Percentiles rank a stretch among this genome's conserved stretches.
These are phyloP conservation scores for Petunia secreta DNA, from an alignment of 257 asterid species.

Conservation along the genomic window DNA sequence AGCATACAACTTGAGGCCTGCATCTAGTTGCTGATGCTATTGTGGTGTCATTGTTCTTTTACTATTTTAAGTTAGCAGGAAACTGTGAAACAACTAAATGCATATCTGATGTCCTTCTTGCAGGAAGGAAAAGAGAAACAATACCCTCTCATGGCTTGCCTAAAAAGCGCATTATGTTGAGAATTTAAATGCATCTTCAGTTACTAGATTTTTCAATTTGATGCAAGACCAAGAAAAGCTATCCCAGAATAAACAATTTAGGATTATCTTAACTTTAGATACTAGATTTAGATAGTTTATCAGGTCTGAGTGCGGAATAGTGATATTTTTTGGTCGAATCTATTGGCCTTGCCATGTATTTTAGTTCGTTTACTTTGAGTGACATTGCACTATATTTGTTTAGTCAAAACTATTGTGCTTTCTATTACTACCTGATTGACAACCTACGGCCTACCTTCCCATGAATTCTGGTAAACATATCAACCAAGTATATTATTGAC, in stretches of 20 bases:
- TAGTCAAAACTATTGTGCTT: neutral
- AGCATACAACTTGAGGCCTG: neutral
- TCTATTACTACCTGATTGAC: conserved; percentile 17
- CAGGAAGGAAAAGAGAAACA: conserved; percentile 14
- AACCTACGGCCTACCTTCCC: conserved; percentile 7
- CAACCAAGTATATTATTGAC: too few species aligned
- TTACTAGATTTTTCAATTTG: conserved; percentile 6
- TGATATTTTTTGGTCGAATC: neutral
- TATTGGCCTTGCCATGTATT: neutral
- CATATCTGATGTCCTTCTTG: conserved; percentile 2
- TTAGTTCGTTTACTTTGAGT: neutral
- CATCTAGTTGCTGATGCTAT: conserved; percentile 1
- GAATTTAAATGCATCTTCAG: neutral
- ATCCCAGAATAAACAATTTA: neutral
- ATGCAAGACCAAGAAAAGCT: conserved; percentile 4
- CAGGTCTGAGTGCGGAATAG: neutral
- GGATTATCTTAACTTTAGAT: conserved; percentile 16
- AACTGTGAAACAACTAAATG: neutral
- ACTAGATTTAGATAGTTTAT: conserved; percentile 17
- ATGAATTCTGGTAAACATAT: neutral
- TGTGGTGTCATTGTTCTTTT: neutral
- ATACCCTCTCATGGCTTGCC: conserved; percentile 8
- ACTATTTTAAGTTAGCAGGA: neutral
- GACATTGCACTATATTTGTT: neutral
- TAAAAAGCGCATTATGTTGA: conserved; percentile 13